Percentiles rank a stretch among this genome's conserved stretches.
Conservation (phyloP, 495 filamentous ascomycete species). For the Annulohypoxylon maeteangense region DNA sequence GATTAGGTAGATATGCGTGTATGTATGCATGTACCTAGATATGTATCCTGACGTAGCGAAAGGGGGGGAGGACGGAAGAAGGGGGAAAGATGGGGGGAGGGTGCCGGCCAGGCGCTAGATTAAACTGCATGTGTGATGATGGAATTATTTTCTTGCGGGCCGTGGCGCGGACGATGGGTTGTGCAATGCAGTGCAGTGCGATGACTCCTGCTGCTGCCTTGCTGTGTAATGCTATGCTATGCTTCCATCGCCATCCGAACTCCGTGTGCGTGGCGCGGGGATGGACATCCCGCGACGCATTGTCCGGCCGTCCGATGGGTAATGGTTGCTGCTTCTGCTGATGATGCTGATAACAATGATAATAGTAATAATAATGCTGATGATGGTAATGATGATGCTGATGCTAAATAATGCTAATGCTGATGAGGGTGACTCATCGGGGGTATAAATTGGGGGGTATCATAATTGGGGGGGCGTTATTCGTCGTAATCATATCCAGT, state of each 20-base stretch:
- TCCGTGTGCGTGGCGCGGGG: slow-evolving; percentile 23
- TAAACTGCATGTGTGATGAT: not conserved
- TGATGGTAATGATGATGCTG: not conserved
- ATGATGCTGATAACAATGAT: not conserved
- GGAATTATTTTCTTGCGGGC: not conserved
- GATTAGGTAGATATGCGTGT: not conserved
- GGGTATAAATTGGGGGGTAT: slow-evolving; percentile 31
- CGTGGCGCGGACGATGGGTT: slow-evolving; percentile 2
- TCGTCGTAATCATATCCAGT: slow-evolving; percentile 31
- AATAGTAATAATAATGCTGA: not conserved
- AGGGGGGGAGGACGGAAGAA: not conserved
- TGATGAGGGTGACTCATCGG: slow-evolving; percentile 1
- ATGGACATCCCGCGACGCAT: slow-evolving; percentile 1
- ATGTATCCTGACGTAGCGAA: not conserved
- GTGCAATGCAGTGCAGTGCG: too few species aligned
- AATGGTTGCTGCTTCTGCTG: not conserved
- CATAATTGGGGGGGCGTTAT: slow-evolving; percentile 26
- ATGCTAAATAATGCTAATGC: not conserved
- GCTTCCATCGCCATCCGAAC: not conserved
- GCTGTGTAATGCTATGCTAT: too few species aligned
- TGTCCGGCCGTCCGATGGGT: not conserved
- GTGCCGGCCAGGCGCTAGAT: slow-evolving; percentile 19
- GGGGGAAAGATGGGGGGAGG: not conserved
- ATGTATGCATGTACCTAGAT: too few species aligned
- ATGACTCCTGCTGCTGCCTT: too few species aligned